A percentile compares a stretch with the other conserved stretches of the same genome.
Evolutionary conservation across 768 basidiomycete genomes (phyloP).

Genomic region (Exsudoporus frostii): DNA sequence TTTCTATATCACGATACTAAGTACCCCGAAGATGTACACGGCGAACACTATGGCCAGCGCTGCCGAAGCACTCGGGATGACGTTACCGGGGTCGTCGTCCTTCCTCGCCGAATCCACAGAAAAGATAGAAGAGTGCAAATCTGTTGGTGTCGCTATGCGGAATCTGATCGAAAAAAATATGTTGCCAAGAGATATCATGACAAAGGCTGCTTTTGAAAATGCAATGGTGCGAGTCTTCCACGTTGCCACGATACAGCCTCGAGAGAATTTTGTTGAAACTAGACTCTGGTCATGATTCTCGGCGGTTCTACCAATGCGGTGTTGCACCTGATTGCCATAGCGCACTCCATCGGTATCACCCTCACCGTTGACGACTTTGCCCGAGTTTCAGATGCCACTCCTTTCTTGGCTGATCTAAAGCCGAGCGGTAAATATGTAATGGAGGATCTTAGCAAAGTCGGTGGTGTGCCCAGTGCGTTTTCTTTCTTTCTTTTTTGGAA

Average conservation of each 20-base stretch:
- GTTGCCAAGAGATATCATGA: constrained; percentile 95
- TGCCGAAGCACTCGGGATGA: constrained; percentile 94
- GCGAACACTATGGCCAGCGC: constrained; percentile 99
- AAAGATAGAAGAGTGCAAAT: constrained; percentile 80
- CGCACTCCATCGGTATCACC: constrained; percentile 89
- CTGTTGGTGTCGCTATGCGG: constrained; percentile 78
- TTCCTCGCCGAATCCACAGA: constrained; percentile 92
- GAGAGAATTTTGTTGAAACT: constrained; percentile 3
- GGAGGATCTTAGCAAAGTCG: constrained; percentile 95
- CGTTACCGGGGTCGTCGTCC: constrained; percentile 93
- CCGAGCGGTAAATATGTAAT: constrained; percentile 98
- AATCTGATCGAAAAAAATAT: constrained; percentile 90
- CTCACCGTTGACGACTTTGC: constrained; percentile 93
- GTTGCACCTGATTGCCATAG: constrained; percentile 93
- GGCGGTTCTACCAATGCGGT: constrained; percentile 99
- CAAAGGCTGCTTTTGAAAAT: constrained; percentile 93
- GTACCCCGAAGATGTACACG: constrained; percentile 78
- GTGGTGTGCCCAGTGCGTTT: constrained; percentile 87
- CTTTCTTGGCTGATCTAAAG: constrained; percentile 95
- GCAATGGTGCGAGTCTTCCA: constrained; percentile 71
- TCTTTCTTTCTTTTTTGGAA: not conserved
- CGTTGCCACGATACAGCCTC: constrained; percentile 6
- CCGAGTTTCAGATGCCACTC: constrained; percentile 83
- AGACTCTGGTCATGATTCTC: constrained; percentile 95
- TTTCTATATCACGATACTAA: constrained; percentile 1